Percentiles rank a stretch among this genome's conserved stretches.
These are phyloP conservation scores for Xylariomycetidae sp. DNA, from an alignment of 2,329 filamentous ascomycete genomes.

Conservation along the genomic window DNA sequence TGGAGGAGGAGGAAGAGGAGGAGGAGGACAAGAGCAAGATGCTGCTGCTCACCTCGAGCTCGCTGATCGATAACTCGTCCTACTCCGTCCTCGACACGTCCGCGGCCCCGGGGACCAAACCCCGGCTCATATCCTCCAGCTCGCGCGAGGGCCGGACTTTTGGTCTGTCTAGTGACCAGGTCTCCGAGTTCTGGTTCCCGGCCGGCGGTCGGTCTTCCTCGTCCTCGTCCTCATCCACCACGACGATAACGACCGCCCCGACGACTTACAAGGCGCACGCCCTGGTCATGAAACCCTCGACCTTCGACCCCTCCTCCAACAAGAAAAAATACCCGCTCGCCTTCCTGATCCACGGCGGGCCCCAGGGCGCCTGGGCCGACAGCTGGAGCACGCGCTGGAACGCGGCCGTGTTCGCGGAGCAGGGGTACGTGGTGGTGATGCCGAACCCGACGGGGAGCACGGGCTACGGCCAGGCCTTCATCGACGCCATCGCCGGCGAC, in stretches of 20 bases:
- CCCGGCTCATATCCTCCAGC: conserved; percentile 54
- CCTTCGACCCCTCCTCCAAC: conserved; percentile 65
- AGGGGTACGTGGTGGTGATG: conserved; percentile 77
- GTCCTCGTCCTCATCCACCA: no score
- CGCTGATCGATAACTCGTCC: conserved; percentile 66
- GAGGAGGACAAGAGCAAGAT: conserved; percentile 48
- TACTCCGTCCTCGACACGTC: conserved; percentile 57
- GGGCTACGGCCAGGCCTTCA: conserved; percentile 73
- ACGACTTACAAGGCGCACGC: conserved; percentile 66
- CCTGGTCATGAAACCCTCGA: conserved; percentile 60
- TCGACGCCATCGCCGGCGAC: conserved; percentile 70
- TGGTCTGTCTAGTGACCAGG: conserved; percentile 59
- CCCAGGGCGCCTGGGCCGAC: conserved; percentile 71
- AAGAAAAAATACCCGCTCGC: conserved; percentile 73
- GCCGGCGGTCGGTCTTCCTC: no score
- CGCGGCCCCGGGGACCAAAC: conserved; percentile 26
- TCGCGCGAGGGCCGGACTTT: conserved; percentile 62
- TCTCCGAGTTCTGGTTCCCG: conserved; percentile 65
- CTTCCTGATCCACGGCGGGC: conserved; percentile 78
- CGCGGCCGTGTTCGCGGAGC: conserved; percentile 78
- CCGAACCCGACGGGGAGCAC: conserved; percentile 83
- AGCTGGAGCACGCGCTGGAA: conserved; percentile 76
- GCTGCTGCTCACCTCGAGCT: conserved; percentile 64
- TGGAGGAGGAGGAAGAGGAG: no score
- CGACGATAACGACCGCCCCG: no score